A percentile compares a stretch with the other conserved stretches of the same genome.
These are phyloP conservation scores for Aureobasidium uvarum DNA, from an alignment of 2,329 filamentous ascomycete genomes.

Conservation along the genomic window DNA sequence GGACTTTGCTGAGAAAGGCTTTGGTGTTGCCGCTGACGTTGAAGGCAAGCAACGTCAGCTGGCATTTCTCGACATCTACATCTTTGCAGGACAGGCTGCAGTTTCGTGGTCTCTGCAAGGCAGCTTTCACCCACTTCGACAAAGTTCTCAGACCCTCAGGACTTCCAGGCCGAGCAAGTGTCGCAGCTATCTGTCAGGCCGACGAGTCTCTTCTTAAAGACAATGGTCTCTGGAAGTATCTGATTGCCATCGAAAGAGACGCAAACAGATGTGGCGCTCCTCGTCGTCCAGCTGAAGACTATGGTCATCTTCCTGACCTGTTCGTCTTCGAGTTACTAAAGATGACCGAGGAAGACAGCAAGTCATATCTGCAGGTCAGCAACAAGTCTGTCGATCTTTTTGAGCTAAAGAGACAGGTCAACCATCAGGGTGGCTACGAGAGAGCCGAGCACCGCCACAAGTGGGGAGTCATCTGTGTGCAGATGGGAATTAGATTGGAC, in stretches of 20 bases:
- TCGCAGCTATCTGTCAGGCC: background rate
- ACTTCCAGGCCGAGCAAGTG: background rate
- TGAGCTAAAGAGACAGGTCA: background rate
- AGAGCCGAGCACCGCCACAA: background rate
- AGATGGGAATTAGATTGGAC: background rate
- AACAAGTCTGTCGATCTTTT: background rate
- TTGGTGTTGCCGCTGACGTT: too few species aligned
- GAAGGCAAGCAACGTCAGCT: background rate
- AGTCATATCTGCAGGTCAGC: background rate
- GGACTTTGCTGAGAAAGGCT: background rate
- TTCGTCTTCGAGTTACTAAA: background rate
- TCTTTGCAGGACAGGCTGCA: background rate
- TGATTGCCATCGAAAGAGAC: background rate
- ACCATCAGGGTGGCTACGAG: background rate
- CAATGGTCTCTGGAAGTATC: background rate
- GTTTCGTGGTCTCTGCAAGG: background rate
- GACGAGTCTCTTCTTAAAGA: background rate
- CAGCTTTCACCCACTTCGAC: background rate
- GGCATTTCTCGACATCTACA: background rate
- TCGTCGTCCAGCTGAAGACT: background rate
- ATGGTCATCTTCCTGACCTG: background rate
- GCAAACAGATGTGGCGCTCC: background rate
- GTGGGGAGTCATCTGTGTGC: background rate
- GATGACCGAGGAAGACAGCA: background rate
- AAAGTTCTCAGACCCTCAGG: background rate